Conservation (phyloP, 352 stramenopile species). For the Aphanomyces euteiches region DNA sequence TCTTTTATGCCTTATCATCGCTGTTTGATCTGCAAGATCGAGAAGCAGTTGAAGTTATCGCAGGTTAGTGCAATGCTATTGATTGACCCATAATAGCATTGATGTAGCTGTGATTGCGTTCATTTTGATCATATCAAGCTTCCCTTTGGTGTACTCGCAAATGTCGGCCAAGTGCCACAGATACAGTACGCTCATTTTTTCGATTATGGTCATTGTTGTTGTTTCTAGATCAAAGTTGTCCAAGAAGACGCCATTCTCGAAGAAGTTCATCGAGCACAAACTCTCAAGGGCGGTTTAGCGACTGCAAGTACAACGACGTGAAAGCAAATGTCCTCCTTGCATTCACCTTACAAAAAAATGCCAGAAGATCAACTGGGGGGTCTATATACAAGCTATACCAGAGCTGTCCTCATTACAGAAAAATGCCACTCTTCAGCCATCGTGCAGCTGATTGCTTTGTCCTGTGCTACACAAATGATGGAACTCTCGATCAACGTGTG, state of each 20-base stretch:
- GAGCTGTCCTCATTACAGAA: no score
- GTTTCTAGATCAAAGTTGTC: no score
- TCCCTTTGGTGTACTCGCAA: neutral
- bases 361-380: neutral
- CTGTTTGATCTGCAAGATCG: neutral
- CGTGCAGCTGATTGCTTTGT: no score
- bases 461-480: no score
- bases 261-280: no score
- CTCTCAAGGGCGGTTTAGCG: neutral
- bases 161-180: neutral
- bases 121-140: neutral
- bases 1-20: constrained; percentile 11
- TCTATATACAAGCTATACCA: neutral
- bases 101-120: neutral
- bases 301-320: constrained; percentile 7
- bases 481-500: no score
- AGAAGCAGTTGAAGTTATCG: neutral
- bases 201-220: no score
- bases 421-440: no score
- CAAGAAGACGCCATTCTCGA: no score
- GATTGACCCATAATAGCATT: no score
- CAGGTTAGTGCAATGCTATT: neutral
- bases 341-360: neutral
- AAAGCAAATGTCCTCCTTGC: neutral
- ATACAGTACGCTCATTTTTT: neutral